These are phyloP conservation scores for Patellifolia procumbens DNA, from an alignment of 179 eudicot genomes.

Conservation along the genomic window DNA sequence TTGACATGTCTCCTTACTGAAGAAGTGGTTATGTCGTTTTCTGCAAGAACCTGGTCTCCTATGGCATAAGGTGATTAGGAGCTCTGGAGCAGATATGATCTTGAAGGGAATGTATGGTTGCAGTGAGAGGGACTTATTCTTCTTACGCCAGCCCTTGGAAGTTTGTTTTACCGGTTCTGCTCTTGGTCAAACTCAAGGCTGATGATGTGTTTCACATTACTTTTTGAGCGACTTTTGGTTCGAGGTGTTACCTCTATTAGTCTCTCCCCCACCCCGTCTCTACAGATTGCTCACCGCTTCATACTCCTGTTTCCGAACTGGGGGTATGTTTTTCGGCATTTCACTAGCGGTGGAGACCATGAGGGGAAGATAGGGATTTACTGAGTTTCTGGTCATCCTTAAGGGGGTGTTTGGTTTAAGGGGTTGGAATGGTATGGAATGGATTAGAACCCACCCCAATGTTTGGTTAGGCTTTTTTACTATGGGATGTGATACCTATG, in stretches of 20 bases:
- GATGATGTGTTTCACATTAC: not conserved
- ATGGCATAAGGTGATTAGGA: not conserved
- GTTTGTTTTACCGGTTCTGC: not conserved
- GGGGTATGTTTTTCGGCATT: not conserved
- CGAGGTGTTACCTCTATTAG: not conserved
- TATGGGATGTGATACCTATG: no score
- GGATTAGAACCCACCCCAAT: no score
- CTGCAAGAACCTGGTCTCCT: not conserved
- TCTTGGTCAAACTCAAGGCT: not conserved
- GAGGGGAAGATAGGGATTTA: not conserved
- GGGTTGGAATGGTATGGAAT: no score
- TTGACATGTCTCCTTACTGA: not conserved
- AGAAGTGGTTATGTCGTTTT: not conserved
- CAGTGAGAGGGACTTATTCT: not conserved
- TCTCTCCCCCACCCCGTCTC: not conserved
- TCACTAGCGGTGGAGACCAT: not conserved
- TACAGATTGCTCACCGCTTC: not conserved
- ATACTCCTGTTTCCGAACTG: not conserved
- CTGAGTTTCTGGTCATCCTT: no score
- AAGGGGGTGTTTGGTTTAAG: no score
- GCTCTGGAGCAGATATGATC: not conserved
- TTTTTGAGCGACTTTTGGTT: no score
- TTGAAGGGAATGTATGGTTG: not conserved
- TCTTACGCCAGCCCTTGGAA: not conserved
- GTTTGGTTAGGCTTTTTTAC: no score